These are phyloP conservation scores for Annulohypoxylon bovei DNA, from an alignment of 495 filamentous ascomycete species.

Conservation along the genomic window DNA sequence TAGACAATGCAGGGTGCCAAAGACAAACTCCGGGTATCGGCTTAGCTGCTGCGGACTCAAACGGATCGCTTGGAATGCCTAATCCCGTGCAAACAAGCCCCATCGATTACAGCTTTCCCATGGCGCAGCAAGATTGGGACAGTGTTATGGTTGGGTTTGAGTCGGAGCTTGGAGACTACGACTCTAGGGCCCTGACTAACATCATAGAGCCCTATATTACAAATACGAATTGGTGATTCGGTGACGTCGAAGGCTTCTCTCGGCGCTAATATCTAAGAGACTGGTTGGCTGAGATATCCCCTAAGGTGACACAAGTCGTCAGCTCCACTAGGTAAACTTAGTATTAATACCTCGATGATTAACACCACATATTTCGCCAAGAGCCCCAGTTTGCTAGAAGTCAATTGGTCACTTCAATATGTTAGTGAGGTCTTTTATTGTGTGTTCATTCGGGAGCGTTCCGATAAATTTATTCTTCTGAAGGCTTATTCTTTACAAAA, in stretches of 20 bases:
- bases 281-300: neutral
- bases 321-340: too few species aligned
- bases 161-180: constrained; percentile 36
- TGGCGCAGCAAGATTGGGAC: constrained; percentile 45
- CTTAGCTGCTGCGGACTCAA: neutral
- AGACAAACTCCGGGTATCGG: neutral
- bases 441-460: too few species aligned
- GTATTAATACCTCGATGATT: too few species aligned
- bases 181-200: constrained; percentile 32
- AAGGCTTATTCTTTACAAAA: too few species aligned
- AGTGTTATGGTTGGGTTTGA: constrained; percentile 40
- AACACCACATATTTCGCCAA: too few species aligned
- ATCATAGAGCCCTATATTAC: constrained; percentile 42
- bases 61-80: neutral
- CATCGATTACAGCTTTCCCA: constrained; percentile 37
- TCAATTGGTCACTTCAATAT: too few species aligned
- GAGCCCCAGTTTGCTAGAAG: too few species aligned
- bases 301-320: too few species aligned
- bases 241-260: neutral
- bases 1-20: neutral
- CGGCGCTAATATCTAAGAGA: neutral
- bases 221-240: constrained; percentile 38
- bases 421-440: too few species aligned
- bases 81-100: neutral
- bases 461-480: too few species aligned